Conservation (phyloP, 768 basidiomycete species). For the Lyophyllum atratum region DNA sequence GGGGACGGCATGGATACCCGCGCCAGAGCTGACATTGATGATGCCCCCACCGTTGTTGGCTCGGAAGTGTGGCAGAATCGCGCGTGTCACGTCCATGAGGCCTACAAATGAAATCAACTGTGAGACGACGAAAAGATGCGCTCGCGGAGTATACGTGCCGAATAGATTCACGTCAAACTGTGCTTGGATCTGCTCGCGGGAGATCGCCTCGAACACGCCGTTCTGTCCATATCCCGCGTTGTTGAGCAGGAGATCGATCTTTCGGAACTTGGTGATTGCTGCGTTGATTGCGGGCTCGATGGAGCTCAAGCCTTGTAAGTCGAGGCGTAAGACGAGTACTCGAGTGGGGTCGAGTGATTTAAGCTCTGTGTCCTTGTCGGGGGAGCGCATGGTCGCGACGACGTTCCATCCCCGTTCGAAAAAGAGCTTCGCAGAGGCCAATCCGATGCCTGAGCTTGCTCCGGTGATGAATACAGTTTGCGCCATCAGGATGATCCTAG, state of each 20-base stretch:
- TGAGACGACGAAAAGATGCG: too few species aligned
- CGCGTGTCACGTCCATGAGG: not conserved
- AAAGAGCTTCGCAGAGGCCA: not conserved
- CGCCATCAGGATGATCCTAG: too few species aligned
- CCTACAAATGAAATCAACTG: not conserved
- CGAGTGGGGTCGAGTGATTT: not conserved
- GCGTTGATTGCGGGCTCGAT: not conserved
- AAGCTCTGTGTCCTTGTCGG: not conserved
- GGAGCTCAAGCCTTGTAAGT: not conserved
- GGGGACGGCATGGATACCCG: not conserved
- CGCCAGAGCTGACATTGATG: too few species aligned
- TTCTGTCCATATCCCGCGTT: not conserved
- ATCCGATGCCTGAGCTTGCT: not conserved
- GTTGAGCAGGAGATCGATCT: not conserved
- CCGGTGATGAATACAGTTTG: constrained; percentile 1
- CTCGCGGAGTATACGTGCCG: not conserved
- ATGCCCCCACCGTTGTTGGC: too few species aligned
- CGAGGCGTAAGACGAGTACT: not conserved
- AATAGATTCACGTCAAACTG: not conserved
- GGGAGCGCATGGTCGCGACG: constrained; percentile 1
- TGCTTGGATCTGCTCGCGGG: not conserved
- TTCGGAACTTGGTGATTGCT: not conserved
- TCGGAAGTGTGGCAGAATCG: not conserved
- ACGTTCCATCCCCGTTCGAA: not conserved
- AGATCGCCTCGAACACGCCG: not conserved